Conservation (phyloP, 176 grass and related monocot genomes). For the Cenchrus purpureus region DNA sequence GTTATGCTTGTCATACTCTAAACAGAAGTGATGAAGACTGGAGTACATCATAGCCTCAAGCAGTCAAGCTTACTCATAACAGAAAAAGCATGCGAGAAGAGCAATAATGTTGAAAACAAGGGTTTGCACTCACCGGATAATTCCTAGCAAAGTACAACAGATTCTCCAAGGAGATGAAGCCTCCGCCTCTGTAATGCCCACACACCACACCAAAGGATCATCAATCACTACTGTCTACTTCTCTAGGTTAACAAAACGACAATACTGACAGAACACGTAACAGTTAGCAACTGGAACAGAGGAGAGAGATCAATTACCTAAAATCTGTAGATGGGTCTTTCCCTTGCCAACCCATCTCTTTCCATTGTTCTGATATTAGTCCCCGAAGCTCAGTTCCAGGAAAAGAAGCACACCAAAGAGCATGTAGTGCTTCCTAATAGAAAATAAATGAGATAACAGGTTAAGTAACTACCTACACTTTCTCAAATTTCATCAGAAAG, state of each 20-base stretch:
- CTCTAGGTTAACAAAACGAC: slow-evolving; percentile 19
- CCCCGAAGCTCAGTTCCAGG: slow-evolving; percentile 79
- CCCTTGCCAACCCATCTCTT: slow-evolving; percentile 99
- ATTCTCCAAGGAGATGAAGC: slow-evolving; percentile 99
- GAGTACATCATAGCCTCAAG: not conserved
- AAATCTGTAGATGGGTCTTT: slow-evolving; percentile 99
- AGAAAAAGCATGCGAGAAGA: not conserved
- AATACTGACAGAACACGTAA: slow-evolving; percentile 1
- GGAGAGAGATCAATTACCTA: slow-evolving; percentile 51
- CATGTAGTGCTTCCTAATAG: slow-evolving; percentile 73
- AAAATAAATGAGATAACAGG: not conserved
- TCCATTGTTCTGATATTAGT: slow-evolving; percentile 94
- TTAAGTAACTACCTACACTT: slow-evolving; percentile 15
- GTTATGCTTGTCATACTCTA: not conserved
- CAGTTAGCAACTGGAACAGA: slow-evolving; percentile 1
- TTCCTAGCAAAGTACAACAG: slow-evolving; percentile 86
- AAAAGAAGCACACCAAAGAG: slow-evolving; percentile 83
- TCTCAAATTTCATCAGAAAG: slow-evolving; percentile 8
- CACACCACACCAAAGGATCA: slow-evolving; percentile 18
- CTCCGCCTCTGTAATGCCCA: slow-evolving; percentile 73
- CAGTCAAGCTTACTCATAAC: not conserved
- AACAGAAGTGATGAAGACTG: not conserved
- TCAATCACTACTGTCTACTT: slow-evolving; percentile 16
- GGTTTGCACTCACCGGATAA: slow-evolving; percentile 70
- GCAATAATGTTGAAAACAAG: slow-evolving; percentile 14